Evolutionary conservation across 106 monocot species (phyloP).

Genomic region (Xerophyta viscosa): DNA sequence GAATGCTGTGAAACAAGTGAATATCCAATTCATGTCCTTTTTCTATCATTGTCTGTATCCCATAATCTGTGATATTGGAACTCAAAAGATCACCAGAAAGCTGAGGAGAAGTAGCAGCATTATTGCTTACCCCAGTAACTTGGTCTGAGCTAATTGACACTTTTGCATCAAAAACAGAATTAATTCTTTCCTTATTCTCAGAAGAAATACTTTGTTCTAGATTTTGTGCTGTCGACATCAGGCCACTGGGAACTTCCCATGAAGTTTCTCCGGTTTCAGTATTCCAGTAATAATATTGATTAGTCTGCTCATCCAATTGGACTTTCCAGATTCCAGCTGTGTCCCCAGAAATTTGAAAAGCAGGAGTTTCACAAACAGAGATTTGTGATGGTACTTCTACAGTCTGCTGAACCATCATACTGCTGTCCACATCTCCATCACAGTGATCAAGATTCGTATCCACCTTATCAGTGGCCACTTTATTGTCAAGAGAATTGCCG

Average conservation of each 20-base stretch:
- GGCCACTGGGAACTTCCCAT: constrained; percentile 64
- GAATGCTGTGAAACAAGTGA: constrained; percentile 9
- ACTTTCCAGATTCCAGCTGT: constrained; percentile 64
- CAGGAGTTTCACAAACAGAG: constrained; percentile 25
- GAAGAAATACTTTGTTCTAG: constrained; percentile 16
- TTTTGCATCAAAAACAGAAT: constrained; percentile 7
- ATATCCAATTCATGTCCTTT: constrained; percentile 10
- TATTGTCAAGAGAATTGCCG: constrained; percentile 1
- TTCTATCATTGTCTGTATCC: constrained; percentile 4
- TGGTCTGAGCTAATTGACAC: not conserved
- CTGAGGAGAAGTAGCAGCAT: constrained; percentile 16
- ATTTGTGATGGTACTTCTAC: constrained; percentile 14
- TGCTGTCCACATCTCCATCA: not conserved
- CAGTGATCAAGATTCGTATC: constrained; percentile 5
- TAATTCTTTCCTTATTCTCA: constrained; percentile 9
- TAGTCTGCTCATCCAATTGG: constrained; percentile 74
- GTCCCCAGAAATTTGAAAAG: constrained; percentile 35
- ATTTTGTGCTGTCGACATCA: constrained; percentile 15
- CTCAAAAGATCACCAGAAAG: constrained; percentile 10
- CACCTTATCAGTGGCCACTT: constrained; percentile 15
- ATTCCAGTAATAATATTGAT: constrained; percentile 93
- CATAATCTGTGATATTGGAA: constrained; percentile 7
- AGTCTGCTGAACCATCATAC: not conserved
- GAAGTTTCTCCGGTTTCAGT: constrained; percentile 91
- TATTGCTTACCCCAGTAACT: not conserved